Conservation (phyloP, 305 asterid genomes). For the Rubia balearica region DNA sequence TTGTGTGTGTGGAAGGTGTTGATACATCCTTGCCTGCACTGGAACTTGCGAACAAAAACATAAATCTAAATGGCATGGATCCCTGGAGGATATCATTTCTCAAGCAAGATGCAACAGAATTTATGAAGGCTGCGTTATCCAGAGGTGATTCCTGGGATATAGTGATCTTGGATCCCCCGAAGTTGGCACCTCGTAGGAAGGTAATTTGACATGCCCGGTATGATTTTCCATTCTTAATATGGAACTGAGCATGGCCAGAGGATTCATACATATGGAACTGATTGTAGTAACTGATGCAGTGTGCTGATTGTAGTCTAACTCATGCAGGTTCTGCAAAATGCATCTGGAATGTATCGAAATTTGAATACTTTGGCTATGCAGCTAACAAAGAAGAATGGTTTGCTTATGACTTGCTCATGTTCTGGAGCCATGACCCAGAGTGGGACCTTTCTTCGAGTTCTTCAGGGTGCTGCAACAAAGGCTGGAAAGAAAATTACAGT, state of each 20-base stretch:
- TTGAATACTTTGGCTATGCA: slow-evolving; percentile 87
- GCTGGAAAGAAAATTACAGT: slow-evolving; percentile 72
- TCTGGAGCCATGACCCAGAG: slow-evolving; percentile 99
- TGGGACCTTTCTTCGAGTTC: slow-evolving; percentile 62
- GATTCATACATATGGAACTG: not conserved
- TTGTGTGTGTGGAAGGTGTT: slow-evolving; percentile 44
- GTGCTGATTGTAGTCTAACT: not conserved
- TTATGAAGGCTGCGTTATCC: slow-evolving; percentile 71
- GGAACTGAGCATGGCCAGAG: not conserved
- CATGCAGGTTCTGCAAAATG: slow-evolving; percentile 71
- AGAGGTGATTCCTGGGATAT: slow-evolving; percentile 80
- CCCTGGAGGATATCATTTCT: slow-evolving; percentile 48
- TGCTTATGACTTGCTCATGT: slow-evolving; percentile 95
- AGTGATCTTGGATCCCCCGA: slow-evolving; percentile 93
- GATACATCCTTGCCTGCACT: slow-evolving; percentile 90
- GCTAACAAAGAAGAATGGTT: slow-evolving; percentile 73
- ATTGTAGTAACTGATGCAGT: no score
- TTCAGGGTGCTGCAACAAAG: slow-evolving; percentile 82
- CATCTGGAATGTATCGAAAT: slow-evolving; percentile 93
- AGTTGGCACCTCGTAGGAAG: slow-evolving; percentile 84
- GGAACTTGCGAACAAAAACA: slow-evolving; percentile 69
- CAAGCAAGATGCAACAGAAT: slow-evolving; percentile 71
- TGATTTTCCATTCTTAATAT: slow-evolving; percentile 11
- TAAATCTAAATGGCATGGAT: slow-evolving; percentile 56
- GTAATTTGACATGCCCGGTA: slow-evolving; percentile 24